phyloP scores from a whole-genome alignment of 1,284 basidiomycete genomes.

The Dichomitus squalens region DNA sequence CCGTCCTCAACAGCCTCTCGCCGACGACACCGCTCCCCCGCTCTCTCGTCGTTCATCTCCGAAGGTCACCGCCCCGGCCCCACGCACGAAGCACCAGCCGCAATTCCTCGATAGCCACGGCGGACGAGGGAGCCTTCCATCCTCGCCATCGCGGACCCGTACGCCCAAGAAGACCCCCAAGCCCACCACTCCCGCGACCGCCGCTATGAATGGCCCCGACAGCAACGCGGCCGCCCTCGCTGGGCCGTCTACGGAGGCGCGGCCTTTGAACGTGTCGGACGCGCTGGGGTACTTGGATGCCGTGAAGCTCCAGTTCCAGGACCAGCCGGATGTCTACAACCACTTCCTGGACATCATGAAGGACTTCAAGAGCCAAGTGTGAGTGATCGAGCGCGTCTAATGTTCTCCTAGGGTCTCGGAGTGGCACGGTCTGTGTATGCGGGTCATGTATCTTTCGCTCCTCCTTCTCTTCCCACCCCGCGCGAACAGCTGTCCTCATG shows the following conservation, averaged over 20 bases:
- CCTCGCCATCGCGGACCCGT: conserved; percentile 21
- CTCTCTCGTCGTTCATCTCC: conserved; percentile 14
- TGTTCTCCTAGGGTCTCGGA: background rate
- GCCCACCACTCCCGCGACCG: conserved; percentile 19
- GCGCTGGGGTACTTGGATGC: conserved; percentile 97
- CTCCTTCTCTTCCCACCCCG: background rate
- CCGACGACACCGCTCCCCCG: conserved; percentile 7
- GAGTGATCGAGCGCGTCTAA: conserved; percentile 39
- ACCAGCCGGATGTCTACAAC: conserved; percentile 96
- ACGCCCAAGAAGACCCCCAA: conserved; percentile 19
- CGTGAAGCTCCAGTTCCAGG: conserved; percentile 92
- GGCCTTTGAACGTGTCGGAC: conserved; percentile 83
- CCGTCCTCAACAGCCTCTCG: conserved; percentile 5
- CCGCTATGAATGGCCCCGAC: conserved; percentile 17
- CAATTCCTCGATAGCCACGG: conserved; percentile 18
- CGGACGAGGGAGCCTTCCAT: conserved; percentile 12
- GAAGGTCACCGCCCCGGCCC: conserved; percentile 20
- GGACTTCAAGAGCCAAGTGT: conserved; percentile 96
- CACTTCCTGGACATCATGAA: conserved; percentile 99
- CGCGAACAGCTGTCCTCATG: conserved; percentile 1
- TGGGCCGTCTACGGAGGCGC: conserved; percentile 22
- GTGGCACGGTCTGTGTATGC: conserved; percentile 2
- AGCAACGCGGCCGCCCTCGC: conserved; percentile 12
- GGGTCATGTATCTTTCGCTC: background rate
- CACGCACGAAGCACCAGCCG: conserved; percentile 15